These are phyloP conservation scores for Thelonectria discophora DNA, from an alignment of 2,329 filamentous ascomycete genomes.

Conservation along the genomic window DNA sequence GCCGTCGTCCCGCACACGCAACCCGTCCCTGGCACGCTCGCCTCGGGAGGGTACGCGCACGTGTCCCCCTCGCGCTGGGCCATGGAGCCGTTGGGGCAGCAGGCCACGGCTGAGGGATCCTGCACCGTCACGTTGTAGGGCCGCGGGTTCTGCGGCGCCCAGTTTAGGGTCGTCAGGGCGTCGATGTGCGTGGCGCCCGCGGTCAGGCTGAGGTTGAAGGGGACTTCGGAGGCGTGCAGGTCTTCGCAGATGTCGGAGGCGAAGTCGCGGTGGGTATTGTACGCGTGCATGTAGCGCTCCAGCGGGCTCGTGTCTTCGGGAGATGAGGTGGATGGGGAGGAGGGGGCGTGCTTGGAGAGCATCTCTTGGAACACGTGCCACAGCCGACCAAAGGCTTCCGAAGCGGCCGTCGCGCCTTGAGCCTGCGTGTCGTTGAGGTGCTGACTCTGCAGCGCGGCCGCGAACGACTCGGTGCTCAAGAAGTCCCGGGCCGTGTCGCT, in stretches of 20 bases:
- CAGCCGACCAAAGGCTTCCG: slow-evolving; percentile 43
- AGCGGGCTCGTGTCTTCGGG: slow-evolving; percentile 39
- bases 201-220: slow-evolving; percentile 46
- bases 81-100: slow-evolving; percentile 44
- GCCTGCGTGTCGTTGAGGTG: slow-evolving; percentile 32
- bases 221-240: slow-evolving; percentile 44
- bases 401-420: slow-evolving; percentile 39
- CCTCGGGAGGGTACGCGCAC: slow-evolving; percentile 46
- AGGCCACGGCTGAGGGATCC: slow-evolving; percentile 46
- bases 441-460: slow-evolving; percentile 39
- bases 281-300: slow-evolving; percentile 45
- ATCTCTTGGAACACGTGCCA: slow-evolving; percentile 45
- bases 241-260: slow-evolving; percentile 48
- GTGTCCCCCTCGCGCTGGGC: slow-evolving; percentile 32
- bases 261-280: slow-evolving; percentile 44
- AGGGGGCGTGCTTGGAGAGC: slow-evolving; percentile 44
- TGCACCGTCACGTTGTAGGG: slow-evolving; percentile 47
- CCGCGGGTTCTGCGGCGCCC: slow-evolving; percentile 39
- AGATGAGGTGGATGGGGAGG: too few relatives aligned
- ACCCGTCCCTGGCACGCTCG: slow-evolving; percentile 42
- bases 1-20: slow-evolving; percentile 49
- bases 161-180: slow-evolving; percentile 43
- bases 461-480: slow-evolving; percentile 39
- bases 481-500: slow-evolving; percentile 42
- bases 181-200: slow-evolving; percentile 44